A percentile compares a stretch with the other conserved stretches of the same genome.
Evolutionary conservation across 257 asterid genomes (phyloP).

Genomic region (Galeopsis tetrahit): DNA sequence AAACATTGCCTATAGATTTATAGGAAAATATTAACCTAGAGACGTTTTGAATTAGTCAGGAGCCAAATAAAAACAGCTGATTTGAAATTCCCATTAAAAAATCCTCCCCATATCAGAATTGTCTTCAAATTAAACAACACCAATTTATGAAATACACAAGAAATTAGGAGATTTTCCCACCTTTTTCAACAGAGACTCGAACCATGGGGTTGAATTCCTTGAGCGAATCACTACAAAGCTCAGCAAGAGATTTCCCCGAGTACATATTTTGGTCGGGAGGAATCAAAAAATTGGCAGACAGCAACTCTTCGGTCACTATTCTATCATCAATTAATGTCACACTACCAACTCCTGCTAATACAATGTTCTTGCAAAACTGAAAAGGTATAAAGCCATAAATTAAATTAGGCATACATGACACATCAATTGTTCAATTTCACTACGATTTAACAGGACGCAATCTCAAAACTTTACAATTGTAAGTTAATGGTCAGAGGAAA

Average conservation of each 20-base stretch:
- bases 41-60: background rate
- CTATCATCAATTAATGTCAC: slow-evolving; percentile 87
- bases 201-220: slow-evolving; percentile 98
- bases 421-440: slow-evolving; percentile 1
- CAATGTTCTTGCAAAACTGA: slow-evolving; percentile 97
- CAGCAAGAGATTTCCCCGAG: slow-evolving; percentile 76
- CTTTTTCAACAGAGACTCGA: slow-evolving; percentile 83
- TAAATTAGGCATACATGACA: slow-evolving; percentile 7
- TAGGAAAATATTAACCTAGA: background rate
- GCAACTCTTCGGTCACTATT: slow-evolving; percentile 60
- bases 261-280: slow-evolving; percentile 53
- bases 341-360: slow-evolving; percentile 98
- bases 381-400: slow-evolving; percentile 9
- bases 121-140: slow-evolving; percentile 7
- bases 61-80: slow-evolving; percentile 4
- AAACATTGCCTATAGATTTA: too few relatives aligned
- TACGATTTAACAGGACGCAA: background rate
- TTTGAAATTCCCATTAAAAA: background rate
- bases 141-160: background rate
- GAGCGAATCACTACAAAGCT: slow-evolving; percentile 87
- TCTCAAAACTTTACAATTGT: background rate
- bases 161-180: slow-evolving; percentile 36
- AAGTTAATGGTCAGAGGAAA: slow-evolving; percentile 12
- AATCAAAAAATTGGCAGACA: slow-evolving; percentile 79
- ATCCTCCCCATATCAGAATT: background rate